Evolutionary conservation across 2,329 filamentous ascomycete genomes (phyloP), one percentile per base, ranked within the genome.

Genomic region (Botrytis fragariae): DNA sequence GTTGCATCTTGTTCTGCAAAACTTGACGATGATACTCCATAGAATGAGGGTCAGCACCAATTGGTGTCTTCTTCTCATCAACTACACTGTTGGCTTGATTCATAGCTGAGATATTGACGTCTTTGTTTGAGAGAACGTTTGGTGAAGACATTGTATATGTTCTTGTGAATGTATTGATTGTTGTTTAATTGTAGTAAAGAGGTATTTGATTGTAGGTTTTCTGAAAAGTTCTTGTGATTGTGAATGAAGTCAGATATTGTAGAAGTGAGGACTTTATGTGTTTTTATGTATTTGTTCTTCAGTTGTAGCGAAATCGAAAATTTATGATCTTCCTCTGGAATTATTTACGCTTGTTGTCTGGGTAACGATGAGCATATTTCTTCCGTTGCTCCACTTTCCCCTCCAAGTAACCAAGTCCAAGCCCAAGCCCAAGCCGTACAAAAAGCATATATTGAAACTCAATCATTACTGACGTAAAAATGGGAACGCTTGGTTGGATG

Each of bases 1-100:
- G 85, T 73, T 91, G 87, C 82, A 93, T 89, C 85, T 92, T 93
- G 81, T 87, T 89, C 81, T 93, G 88, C 74, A 94, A 85, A 72
- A 93, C 86, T 84, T 93, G 90, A 75, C 92, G 91, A 81, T 94
- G 92, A 81, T 93, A 93, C 80, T 94, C 92, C 86, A 95, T 89
- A 84, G 86, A 90, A 86, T 90, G 90, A 71, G 89, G 83, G 79
- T 84, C 82, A 59, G 76, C 78, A 74, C 32, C 51, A 29, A 62
- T 44, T 25, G 64, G 25, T 14, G 59, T n/a, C 22, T 73, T 62
- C 65, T 73, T 69, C 44, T 69, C 67, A 59, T 81, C 78, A 70
- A 76, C 73, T 71, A 76, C 79, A 72, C 75, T 76, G 25, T 69
- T 29, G 6, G 54, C 51, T 62, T 77, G 74, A 22, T 73, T 74